Conservation (phyloP, 2,329 filamentous ascomycete species). For the Fusarium sp. region DNA sequence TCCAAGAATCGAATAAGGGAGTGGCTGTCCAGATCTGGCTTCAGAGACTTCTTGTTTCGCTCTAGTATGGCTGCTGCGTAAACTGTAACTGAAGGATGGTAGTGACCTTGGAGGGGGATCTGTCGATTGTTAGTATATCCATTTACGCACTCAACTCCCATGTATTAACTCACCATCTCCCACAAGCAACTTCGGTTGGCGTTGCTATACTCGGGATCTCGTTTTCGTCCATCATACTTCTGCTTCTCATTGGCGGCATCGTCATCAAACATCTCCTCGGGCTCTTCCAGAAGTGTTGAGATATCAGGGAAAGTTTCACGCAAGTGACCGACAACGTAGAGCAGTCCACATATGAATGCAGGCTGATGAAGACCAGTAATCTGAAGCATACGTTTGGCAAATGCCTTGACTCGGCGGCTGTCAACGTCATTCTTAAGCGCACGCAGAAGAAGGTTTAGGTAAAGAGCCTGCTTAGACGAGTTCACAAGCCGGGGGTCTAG, state of each 20-base stretch:
- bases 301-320: constrained; percentile 84
- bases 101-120: constrained; percentile 70
- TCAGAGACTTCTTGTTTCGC: constrained; percentile 78
- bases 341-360: constrained; percentile 90
- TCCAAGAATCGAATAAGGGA: constrained; percentile 96
- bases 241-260: constrained; percentile 56
- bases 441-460: constrained; percentile 90
- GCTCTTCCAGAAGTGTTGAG: constrained; percentile 79
- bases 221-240: constrained; percentile 87
- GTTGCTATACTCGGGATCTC: constrained; percentile 90
- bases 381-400: constrained; percentile 92
- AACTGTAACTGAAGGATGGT: constrained; percentile 90
- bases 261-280: constrained; percentile 78
- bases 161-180: constrained; percentile 75
- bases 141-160: neutral
- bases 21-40: constrained; percentile 90
- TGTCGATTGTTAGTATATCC: constrained; percentile 41
- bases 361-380: constrained; percentile 89
- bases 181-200: constrained; percentile 94
- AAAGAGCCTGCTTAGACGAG: constrained; percentile 95
- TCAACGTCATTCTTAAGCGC: constrained; percentile 92
- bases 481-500: constrained; percentile 87
- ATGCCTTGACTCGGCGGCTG: constrained; percentile 91
- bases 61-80: constrained; percentile 80
- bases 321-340: constrained; percentile 88